A percentile compares a stretch with the other conserved stretches of the same genome.
These are phyloP conservation scores for Aquilaria agallochum DNA, from an alignment of 441 rosid species.

Conservation along the genomic window DNA sequence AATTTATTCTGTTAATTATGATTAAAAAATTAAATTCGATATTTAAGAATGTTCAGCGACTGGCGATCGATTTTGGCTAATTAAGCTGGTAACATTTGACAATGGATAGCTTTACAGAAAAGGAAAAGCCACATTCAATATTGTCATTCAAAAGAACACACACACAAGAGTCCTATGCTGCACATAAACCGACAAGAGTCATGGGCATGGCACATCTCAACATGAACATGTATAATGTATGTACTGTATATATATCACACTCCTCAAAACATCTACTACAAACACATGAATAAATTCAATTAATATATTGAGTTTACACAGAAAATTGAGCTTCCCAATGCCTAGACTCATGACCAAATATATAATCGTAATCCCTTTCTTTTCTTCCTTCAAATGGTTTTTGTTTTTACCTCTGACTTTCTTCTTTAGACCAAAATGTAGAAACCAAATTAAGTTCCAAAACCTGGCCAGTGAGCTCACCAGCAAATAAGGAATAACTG, in stretches of 20 bases:
- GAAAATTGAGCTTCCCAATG: slow-evolving; percentile 39
- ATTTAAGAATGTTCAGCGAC: no score
- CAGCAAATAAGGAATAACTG: slow-evolving; percentile 31
- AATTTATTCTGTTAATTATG: no score
- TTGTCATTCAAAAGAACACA: slow-evolving; percentile 3
- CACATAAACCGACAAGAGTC: slow-evolving; percentile 1
- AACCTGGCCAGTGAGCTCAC: slow-evolving; percentile 36
- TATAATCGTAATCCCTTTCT: slow-evolving; percentile 15
- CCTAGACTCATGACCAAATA: slow-evolving; percentile 36
- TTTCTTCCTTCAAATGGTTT: slow-evolving; percentile 4
- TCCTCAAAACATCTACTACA: slow-evolving; percentile 25
- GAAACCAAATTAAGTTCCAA: slow-evolving; percentile 15
- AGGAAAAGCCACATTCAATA: not conserved
- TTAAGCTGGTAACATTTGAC: no score
- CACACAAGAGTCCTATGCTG: slow-evolving; percentile 8
- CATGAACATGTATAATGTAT: slow-evolving; percentile 2
- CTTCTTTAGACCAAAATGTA: slow-evolving; percentile 13
- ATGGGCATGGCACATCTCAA: slow-evolving; percentile 21
- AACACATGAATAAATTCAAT: slow-evolving; percentile 67
- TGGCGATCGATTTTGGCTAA: no score
- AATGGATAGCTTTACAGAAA: no score
- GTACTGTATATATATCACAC: slow-evolving; percentile 30
- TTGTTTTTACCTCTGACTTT: slow-evolving; percentile 1
- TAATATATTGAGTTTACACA: slow-evolving; percentile 38
- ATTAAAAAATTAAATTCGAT: no score